Evolutionary conservation across 202 grass and related monocot genomes (phyloP).

Genomic region (Schoenoplectus tabernaemontani): DNA sequence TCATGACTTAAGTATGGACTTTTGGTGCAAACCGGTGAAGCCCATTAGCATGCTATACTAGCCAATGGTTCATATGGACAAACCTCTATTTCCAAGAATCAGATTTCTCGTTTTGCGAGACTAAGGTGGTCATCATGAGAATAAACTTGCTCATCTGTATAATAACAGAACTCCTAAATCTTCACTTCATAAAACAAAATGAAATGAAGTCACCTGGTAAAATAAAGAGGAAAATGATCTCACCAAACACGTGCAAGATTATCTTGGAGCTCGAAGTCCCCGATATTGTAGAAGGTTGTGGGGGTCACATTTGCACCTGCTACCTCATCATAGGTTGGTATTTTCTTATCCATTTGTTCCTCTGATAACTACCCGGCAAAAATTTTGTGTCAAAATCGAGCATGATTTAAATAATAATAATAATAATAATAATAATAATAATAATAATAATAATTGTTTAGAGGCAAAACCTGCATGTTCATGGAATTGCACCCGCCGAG

Average conservation of each 20-base stretch:
- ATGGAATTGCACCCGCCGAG: conserved; percentile 95
- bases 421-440: too few relatives aligned
- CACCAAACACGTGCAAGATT: conserved; percentile 87
- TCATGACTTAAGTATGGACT: not conserved
- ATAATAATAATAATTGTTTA: not conserved
- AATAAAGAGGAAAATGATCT: conserved; percentile 31
- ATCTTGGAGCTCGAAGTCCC: conserved; percentile 90
- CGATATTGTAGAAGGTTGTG: conserved; percentile 87
- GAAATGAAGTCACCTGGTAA: not conserved
- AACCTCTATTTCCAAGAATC: not conserved
- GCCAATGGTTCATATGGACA: not conserved
- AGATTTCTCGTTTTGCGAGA: not conserved
- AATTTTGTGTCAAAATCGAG: not conserved
- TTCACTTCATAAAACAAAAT: not conserved
- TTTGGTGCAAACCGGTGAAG: not conserved
- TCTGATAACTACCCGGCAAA: conserved; percentile 59
- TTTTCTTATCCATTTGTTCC: conserved; percentile 64
- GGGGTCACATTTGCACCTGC: conserved; percentile 71
- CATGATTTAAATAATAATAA: too few relatives aligned
- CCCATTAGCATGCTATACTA: not conserved
- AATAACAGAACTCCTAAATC: not conserved
- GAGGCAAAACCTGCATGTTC: conserved; percentile 76
- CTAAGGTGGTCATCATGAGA: not conserved
- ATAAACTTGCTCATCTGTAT: conserved; percentile 2
- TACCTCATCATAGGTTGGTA: conserved; percentile 67